Evolutionary conservation across 176 grass and related monocot genomes (phyloP), one percentile per base, ranked within the genome.

Genomic region (Otatea glauca): DNA sequence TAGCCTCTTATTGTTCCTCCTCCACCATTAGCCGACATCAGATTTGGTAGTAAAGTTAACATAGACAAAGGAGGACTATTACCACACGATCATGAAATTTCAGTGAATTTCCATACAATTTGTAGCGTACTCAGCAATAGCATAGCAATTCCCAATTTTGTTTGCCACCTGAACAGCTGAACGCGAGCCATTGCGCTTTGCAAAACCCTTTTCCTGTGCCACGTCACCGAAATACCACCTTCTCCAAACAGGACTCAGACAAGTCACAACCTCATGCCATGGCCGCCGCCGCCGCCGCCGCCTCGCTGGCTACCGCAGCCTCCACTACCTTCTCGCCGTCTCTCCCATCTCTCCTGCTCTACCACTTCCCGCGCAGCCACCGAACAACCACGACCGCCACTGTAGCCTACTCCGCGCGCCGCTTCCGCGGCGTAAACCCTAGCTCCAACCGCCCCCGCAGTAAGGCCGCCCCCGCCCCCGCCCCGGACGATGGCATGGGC

Each of bases 371-470:
- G 17, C 24, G 77, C 18, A 41, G 18, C 17, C 37, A 58, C 69
- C 87, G 45, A 21, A 4, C 37, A 37, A 18, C 50, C 60, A 20
- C 65, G 11, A 35, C 70, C 41, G 58, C 67, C 15, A 43, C 34
- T 11, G 14, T 27, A 9, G 73, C 78, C 54, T 72, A 67, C 84
- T 54, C 41, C 60, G 43, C 54, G 41, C 88, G 86, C 56, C 86
- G 75, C 83, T 83, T 74, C 63, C 80, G 75, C 55, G 48, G 64
- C 49, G 4, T 41, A 47, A 85, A 91, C 47, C 86, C 78, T 75
- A 83, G 76, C 24, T 29, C 35, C 65, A 53, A 50, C 42, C 27
- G 77, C 77, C 76, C 65, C 60, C 58, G 69, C 20, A 59, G 70
- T 79, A 82, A 68, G 68, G 54, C 68, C 5, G 29, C 47, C 82